These are phyloP conservation scores for Colletotrichum orchidophilum DNA, from an alignment of 2,329 filamentous ascomycete genomes.

Conservation along the genomic window DNA sequence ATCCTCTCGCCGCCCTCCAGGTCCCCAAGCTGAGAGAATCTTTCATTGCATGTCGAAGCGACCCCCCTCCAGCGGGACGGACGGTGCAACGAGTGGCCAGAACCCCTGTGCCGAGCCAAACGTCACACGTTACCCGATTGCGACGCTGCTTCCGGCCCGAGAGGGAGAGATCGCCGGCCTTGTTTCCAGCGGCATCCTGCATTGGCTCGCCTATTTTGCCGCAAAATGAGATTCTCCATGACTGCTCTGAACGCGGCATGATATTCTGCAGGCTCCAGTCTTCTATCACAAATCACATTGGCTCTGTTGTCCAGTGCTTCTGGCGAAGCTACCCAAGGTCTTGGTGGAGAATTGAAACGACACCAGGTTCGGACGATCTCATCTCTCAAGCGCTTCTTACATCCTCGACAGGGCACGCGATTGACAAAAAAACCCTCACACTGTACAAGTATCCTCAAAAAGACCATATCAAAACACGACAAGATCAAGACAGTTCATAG, in stretches of 20 bases:
- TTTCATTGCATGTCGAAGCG: constrained; percentile 16
- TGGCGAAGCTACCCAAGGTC: background rate
- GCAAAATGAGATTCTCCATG: background rate
- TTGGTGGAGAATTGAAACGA: background rate
- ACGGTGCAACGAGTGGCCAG: background rate
- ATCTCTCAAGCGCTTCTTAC: too few relatives aligned
- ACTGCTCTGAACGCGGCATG: background rate
- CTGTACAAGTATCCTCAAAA: too few relatives aligned
- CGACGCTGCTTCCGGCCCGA: background rate
- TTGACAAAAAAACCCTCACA: too few relatives aligned
- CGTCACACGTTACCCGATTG: background rate
- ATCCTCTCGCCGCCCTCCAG: too few relatives aligned
- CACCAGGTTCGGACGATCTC: background rate
- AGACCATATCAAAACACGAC: too few relatives aligned
- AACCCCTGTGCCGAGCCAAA: background rate
- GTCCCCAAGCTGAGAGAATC: background rate
- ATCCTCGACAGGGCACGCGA: too few relatives aligned
- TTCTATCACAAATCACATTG: background rate
- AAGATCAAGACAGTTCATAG: too few relatives aligned
- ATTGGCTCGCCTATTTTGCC: constrained; percentile 4
- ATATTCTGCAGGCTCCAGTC: background rate
- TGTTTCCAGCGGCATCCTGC: background rate
- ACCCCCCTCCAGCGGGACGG: background rate
- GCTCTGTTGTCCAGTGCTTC: background rate
- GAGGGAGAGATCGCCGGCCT: background rate